Evolutionary conservation across 768 basidiomycete species (phyloP), one percentile per base, ranked within the genome.

Genomic region (Butyriboletus loyo): DNA sequence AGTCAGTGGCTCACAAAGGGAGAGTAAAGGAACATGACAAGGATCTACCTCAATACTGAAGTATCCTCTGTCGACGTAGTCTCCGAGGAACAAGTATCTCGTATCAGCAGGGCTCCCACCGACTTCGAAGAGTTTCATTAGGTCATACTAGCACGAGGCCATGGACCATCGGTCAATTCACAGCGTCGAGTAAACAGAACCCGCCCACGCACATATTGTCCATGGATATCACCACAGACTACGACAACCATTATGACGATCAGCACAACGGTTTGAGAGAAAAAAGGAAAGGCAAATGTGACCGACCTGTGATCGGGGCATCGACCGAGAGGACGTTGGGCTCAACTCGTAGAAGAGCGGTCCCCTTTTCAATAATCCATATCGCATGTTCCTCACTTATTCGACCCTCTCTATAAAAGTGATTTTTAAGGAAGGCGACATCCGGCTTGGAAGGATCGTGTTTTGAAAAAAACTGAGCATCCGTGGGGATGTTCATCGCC

Each of bases 171-270:
- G 50, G 52, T 65, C 55, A 61, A 61, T 60, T 50, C 30, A 59
- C 32, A 56, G 55, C 27, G 28, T 24, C 46, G 25, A 49, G 30
- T 28, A 19, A 48, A 48, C 52, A 50, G 34, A 42, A 51, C 47
- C 39, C 34, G 52, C 48, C 32, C 50, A 61, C 89, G 69, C 62
- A 97, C 96, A 75, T 99, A 99, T 91, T 99, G 96, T 1, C 96
- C 96, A 63, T 98, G 96, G 41, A 98, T 97, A 74, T 98, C 96
- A 43, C 96, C 97, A 70, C 96, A 98, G 34, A 94, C 92, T 93
- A 62, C n/a, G n/a, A 15, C 54, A 36, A 31, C 24, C 10, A 37
- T 46, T 51, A 52, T 19, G 34, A 19, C 32, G 21, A 53, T 62
- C 27, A 59, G 52, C 25, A 40, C 28, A 1, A 28, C 11, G 35